Conservation (phyloP, 441 rosid species). For the Erodium moschatum region DNA sequence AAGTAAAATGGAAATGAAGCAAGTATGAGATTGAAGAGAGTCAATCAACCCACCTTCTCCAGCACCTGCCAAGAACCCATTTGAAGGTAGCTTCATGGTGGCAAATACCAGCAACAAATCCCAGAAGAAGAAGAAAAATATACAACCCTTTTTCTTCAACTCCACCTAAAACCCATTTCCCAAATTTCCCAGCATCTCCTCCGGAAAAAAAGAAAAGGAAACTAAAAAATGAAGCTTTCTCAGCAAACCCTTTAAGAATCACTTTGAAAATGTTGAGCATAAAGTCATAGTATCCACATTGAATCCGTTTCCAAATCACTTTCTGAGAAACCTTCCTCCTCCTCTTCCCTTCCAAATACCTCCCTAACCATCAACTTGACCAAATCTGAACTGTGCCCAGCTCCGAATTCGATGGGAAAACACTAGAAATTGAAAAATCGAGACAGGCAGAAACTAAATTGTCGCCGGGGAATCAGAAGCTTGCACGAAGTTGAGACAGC, state of each 20-base stretch:
- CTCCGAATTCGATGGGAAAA: background rate
- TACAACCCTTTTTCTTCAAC: conserved; percentile 30
- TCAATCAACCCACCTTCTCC: conserved; percentile 49
- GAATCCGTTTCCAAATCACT: conserved; percentile 19
- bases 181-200: background rate
- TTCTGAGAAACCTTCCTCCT: conserved; percentile 3
- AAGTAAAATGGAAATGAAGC: conserved; percentile 11
- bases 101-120: conserved; percentile 1
- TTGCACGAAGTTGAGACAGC: conserved; percentile 36
- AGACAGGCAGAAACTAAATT: conserved; percentile 35
- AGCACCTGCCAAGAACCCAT: conserved; percentile 60
- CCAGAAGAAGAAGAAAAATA: conserved; percentile 1
- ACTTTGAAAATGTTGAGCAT: conserved; percentile 7
- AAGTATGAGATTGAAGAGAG: conserved; percentile 18
- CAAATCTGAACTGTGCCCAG: background rate
- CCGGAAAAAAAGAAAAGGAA: background rate
- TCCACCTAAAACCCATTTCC: conserved; percentile 22
- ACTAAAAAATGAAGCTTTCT: background rate
- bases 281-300: conserved; percentile 18
- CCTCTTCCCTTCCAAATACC: background rate
- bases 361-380: conserved; percentile 5
- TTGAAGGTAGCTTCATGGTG: conserved; percentile 80
- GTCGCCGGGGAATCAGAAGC: conserved; percentile 70
- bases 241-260: conserved; percentile 16
- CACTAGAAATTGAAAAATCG: background rate